A percentile compares a stretch with the other conserved stretches of the same genome.
These are phyloP conservation scores for Leccinum pachyderme DNA, from an alignment of 1,284 basidiomycete genomes.

Conservation along the genomic window DNA sequence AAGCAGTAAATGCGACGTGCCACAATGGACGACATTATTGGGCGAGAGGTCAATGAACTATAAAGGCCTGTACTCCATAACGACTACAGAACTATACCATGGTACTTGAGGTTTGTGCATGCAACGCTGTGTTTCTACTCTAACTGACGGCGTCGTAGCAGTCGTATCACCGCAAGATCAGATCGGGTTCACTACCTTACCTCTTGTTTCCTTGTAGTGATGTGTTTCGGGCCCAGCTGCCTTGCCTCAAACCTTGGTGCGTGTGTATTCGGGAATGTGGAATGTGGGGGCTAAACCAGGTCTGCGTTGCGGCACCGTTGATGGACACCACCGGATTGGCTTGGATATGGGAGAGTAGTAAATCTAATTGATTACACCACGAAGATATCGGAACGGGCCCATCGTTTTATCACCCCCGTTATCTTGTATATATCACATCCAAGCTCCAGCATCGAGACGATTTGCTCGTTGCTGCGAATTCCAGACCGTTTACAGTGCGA, in stretches of 20 bases:
- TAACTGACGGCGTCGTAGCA: background rate
- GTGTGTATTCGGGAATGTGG: conserved; percentile 35
- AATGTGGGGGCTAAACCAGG: conserved; percentile 23
- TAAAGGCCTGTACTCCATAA: background rate
- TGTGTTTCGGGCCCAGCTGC: conserved; percentile 39
- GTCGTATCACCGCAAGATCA: conserved; percentile 42
- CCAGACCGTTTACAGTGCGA: no score
- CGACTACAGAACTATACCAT: conserved; percentile 23
- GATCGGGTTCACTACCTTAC: conserved; percentile 48
- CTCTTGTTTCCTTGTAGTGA: conserved; percentile 43
- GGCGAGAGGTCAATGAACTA: background rate
- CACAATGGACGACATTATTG: background rate
- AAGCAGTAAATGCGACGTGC: background rate
- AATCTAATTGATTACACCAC: conserved; percentile 7
- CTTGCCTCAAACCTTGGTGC: conserved; percentile 46
- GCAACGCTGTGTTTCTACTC: background rate
- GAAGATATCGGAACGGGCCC: background rate
- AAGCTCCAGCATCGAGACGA: background rate
- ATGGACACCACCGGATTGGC: conserved; percentile 19
- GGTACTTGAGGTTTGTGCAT: conserved; percentile 10
- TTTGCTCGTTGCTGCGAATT: background rate
- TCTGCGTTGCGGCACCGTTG: conserved; percentile 22
- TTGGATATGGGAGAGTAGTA: background rate
- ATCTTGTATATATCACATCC: background rate
- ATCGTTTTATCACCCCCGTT: no score